A percentile compares a stretch with the other conserved stretches of the same genome.
Evolutionary conservation across 257 asterid genomes (phyloP).

Genomic region (Solanum arcanum): DNA sequence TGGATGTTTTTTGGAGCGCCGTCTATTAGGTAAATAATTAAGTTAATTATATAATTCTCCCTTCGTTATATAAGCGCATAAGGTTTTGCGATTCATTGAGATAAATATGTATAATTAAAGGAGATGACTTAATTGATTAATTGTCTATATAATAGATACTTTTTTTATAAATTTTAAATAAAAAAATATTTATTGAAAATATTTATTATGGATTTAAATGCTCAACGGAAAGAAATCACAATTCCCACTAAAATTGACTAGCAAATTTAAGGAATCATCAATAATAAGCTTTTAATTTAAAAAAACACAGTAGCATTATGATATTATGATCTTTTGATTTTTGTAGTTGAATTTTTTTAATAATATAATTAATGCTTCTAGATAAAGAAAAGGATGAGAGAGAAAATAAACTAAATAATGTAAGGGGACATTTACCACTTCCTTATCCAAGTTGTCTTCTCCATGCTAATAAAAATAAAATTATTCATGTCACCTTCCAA

Average conservation of each 20-base stretch:
- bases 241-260: neutral
- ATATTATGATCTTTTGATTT: neutral
- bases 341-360: neutral
- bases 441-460: slow-evolving; percentile 1
- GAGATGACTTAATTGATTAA: neutral
- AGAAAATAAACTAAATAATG: neutral
- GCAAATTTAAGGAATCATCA: neutral
- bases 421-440: neutral
- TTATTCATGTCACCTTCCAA: neutral
- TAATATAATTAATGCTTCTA: neutral
- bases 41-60: neutral
- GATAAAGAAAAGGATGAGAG: neutral
- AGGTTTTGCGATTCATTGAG: neutral
- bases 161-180: neutral
- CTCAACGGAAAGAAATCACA: neutral
- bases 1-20: neutral
- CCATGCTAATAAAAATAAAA: neutral
- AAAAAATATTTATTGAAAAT: neutral
- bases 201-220: neutral
- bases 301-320: neutral
- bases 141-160: neutral
- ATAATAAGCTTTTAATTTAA: neutral
- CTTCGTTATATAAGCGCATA: neutral
- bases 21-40: too few species aligned
- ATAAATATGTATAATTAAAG: neutral